Base-by-base conservation (phyloP, 2,329 filamentous ascomycete species). In the Ceratocystis eucalypticola region DNA sequence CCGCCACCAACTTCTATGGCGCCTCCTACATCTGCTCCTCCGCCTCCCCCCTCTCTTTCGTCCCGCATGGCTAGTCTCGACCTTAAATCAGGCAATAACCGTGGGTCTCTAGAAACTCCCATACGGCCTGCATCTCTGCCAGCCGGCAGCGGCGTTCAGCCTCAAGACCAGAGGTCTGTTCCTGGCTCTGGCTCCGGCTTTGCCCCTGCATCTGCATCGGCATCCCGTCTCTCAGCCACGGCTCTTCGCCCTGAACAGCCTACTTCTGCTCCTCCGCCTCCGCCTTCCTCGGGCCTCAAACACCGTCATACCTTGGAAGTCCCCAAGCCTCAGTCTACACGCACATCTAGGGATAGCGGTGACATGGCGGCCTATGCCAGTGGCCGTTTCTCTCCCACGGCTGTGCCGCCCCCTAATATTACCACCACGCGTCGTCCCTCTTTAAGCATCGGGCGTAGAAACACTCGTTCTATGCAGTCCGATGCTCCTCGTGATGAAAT, bases 261-360 rank as follows among this genome's bases (percentile, higher is more conserved):
- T 1, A 64, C 64, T 2, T 66, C 67, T 15, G 64, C 67, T 5
- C 67, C 67, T 15, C 67, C 67, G n/a, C 67, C 67, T 1, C 50
- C 57, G 4, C 50, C 57, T 15, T 53, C 66, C 10, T 77, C 82
- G 22, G 82, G 83, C 66, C 77, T 93, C 62, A 88, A 88, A 74
- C 90, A 96, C 69, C 85, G 92, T 70, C 88, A 96, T 76, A 96
- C 91, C 0, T 80, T 96, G 30, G 91, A 96, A 75, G 90, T 96
- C 0, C 91, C 92, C 6, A 89, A 87, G 75, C 75, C 80, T 17
- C 77, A 81, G 22, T 80, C 85, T n/a, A 78, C 82, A 44, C 83
- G 89, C 71, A 82, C 78, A 65, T 91, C 89, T n/a, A 85, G 84
- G 70, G 91, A 96, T 70, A 82, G 86, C 37, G 78, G 82, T 69